A percentile compares a stretch with the other conserved stretches of the same genome.
phyloP scores from a whole-genome alignment of 352 stramenopile species.

The Phytophthora lateralis region DNA sequence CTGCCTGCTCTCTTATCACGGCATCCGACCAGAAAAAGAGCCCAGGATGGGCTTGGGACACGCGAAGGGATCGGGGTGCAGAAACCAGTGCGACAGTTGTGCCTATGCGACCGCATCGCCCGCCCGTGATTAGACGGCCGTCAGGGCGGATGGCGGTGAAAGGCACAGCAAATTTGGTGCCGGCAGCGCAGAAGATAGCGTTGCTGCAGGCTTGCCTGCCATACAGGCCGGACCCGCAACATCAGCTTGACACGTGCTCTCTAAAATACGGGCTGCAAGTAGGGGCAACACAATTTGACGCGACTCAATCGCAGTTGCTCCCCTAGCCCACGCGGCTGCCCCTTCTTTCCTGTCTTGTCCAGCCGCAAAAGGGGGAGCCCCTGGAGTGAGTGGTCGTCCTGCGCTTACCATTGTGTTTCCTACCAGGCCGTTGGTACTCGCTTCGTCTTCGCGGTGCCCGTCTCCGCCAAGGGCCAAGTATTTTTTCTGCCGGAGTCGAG shows the following conservation, averaged over 20 bases:
- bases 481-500: constrained; percentile 38
- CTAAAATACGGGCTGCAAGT: too few species aligned
- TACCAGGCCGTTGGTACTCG: constrained; percentile 43
- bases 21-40: constrained; percentile 34
- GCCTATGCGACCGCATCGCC: constrained; percentile 22
- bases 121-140: constrained; percentile 16
- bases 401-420: constrained; percentile 46
- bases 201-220: too few species aligned
- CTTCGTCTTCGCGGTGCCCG: constrained; percentile 27
- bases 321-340: constrained; percentile 32
- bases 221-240: neutral
- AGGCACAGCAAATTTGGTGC: too few species aligned
- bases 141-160: too few species aligned
- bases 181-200: too few species aligned
- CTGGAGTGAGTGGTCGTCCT: constrained; percentile 45
- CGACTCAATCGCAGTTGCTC: constrained; percentile 21
- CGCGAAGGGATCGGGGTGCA: constrained; percentile 31
- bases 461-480: constrained; percentile 28
- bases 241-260: constrained; percentile 10
- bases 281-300: constrained; percentile 12
- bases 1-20: constrained; percentile 32
- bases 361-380: constrained; percentile 1
- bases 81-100: constrained; percentile 8
- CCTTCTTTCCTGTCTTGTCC: constrained; percentile 31
- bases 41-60: constrained; percentile 34